Base-by-base conservation (phyloP, 1,284 basidiomycete species). In the Leccinum solheimii region DNA sequence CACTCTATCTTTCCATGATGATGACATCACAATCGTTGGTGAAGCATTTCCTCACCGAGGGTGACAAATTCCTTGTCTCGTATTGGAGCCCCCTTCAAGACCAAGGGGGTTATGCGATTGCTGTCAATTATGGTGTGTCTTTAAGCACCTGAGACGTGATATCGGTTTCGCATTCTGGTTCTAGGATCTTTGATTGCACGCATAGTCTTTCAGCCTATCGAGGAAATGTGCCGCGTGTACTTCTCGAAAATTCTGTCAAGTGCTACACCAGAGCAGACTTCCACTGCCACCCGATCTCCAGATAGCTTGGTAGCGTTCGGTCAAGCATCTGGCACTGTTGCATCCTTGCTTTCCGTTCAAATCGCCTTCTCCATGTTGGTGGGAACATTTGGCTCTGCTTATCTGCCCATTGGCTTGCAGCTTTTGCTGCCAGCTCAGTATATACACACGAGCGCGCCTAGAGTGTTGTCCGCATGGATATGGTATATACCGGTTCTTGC, bases 21-120 rank as follows among this genome's bases (percentile, higher is more conserved):
- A 93, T 98, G 84, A 93, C 91, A 5, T 82, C 80, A 6, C 95
- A 98, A 74, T 93, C 91, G 2, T 68, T 97, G 3, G 81, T 98
- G 68, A 99, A 99, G 74, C 96, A 99, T 72, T 83, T 97, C 65
- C 80, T 99, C 32, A 98, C 96, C 0, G 97, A 99, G 73, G 95
- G 93, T 10, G 97, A 99, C 76, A 95, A 97, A 69, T 80, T 99
- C 54, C 84, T 96, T 2, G 82, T 98, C 26, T 92, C 92, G 0
- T 85, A 84, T 67, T 86, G 94, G 65, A 93, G 92, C 62, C 87
- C 91, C 11, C 77, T 96, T 50, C 81, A 88, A 57, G 91, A 95
- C 72, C 95, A 97, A 76, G 95, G 93, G 10, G 95, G 94, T 3
- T 98, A 97, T 73, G 95, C 95, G 0, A 82, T 98, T 10, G 96